Conservation (phyloP, 495 filamentous ascomycete species). For the Hyphodiscus hymeniophilus region DNA sequence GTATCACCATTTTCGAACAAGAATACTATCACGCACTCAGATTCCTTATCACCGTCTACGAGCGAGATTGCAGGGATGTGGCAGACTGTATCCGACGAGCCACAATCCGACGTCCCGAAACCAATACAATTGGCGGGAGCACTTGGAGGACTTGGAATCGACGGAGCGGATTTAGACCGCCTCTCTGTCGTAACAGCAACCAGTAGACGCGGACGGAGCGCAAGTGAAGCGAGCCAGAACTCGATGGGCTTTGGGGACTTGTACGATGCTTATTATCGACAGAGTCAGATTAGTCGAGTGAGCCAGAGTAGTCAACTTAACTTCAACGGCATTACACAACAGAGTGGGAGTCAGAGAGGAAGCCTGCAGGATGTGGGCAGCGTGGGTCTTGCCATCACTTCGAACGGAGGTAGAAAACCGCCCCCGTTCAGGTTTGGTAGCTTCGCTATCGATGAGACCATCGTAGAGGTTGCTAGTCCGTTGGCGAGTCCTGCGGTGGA, state of each 20-base stretch:
- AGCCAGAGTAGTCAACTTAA: background rate
- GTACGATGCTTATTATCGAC: conserved; percentile 18
- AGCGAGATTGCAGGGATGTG: too few species aligned
- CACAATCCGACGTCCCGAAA: too few species aligned
- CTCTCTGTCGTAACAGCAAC: background rate
- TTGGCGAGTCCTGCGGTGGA: conserved; percentile 21
- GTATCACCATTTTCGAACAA: conserved; percentile 17
- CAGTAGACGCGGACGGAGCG: background rate
- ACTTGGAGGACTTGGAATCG: background rate
- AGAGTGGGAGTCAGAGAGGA: too few species aligned
- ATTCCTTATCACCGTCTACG: too few species aligned
- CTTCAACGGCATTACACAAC: too few species aligned
- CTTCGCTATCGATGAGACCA: conserved; percentile 9
- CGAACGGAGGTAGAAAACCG: conserved; percentile 1
- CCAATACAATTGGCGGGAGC: too few species aligned
- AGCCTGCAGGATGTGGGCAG: background rate
- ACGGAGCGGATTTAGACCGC: background rate
- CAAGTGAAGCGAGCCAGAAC: conserved; percentile 7
- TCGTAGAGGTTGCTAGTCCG: conserved; percentile 8
- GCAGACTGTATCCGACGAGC: too few species aligned
- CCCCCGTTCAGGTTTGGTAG: conserved; percentile 4
- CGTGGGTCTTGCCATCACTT: background rate
- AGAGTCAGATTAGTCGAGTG: background rate
- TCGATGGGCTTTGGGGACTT: conserved; percentile 13
- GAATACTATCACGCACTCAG: conserved; percentile 1